Evolutionary conservation across 805 yeast species (phyloP), one percentile per base, ranked within the genome.

Genomic region (Kregervanrija pseudodelftensis): DNA sequence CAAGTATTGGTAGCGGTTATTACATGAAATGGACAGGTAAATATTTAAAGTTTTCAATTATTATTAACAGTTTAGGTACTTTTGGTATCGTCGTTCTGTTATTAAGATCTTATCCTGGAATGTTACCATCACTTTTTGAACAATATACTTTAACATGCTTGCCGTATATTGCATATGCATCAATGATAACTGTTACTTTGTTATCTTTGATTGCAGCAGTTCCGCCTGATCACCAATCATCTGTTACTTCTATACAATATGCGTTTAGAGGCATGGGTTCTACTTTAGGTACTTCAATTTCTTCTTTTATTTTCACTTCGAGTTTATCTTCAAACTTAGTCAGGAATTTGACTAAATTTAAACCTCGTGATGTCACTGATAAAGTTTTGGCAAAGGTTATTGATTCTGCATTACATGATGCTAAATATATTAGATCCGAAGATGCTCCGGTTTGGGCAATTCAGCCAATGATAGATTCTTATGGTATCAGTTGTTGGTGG

Each of bases 181-280:
- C 76, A 2, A 68, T 81, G 61, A 69, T 83, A 51, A 82, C 89
- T 0, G 77, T 81, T 11, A 80, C 87, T 0, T 66, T 83, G 38
- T 61, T 82, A 16, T 77, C 88, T 1, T 72, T 82, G 66, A 81
- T 83, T 50, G 84, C 89, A 1, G 79, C 88, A 1, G 89, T 80
- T 9, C 87, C 88, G 2, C 61, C 69, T 34, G 76, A 79, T 45
- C 74, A 71, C 52, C 90, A 82, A 57, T 82, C 85, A 2, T 70
- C 83, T 28, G 77, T 82, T 1, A 80, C 85, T 0, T 77, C 85
- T 3, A 76, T 80, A 48, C 82, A 78, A 50, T 80, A 80, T 53
- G 74, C 83, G 1, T 80, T 80, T 57, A 70, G 85, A 59, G 73
- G 84, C 8, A 74, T 82, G 13, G 85, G 85, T 0, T 77, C 85